phyloP scores from a whole-genome alignment of 2,329 filamentous ascomycete species.

The Fusarium setosum region DNA sequence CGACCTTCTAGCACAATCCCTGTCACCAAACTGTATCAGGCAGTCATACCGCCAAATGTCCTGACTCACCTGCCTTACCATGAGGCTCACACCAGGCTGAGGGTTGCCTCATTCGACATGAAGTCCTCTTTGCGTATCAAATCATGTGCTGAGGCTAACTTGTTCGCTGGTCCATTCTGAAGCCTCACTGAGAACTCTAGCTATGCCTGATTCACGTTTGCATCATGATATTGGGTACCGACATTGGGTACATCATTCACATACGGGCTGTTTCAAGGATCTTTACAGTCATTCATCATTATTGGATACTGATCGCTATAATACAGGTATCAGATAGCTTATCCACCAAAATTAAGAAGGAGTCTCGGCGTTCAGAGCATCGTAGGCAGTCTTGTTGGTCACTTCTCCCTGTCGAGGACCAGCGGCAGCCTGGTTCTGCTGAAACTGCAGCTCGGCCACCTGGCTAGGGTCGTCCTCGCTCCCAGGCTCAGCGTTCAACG shows the following conservation, averaged over 20 bases:
- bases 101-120: background rate
- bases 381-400: slow-evolving; percentile 44
- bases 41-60: slow-evolving; percentile 11
- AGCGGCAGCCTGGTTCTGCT: slow-evolving; percentile 35
- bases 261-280: background rate
- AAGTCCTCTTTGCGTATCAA: background rate
- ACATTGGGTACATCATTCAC: too few relatives aligned
- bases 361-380: slow-evolving; percentile 44
- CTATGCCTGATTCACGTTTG: background rate
- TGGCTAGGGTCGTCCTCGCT: slow-evolving; percentile 60
- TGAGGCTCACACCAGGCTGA: background rate
- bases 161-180: too few relatives aligned
- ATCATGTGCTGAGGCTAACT: too few relatives aligned
- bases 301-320: slow-evolving; percentile 19
- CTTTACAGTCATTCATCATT: slow-evolving; percentile 28
- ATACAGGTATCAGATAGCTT: background rate
- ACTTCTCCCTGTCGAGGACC: slow-evolving; percentile 42
- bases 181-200: too few relatives aligned
- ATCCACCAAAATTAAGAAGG: slow-evolving; percentile 36
- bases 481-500: slow-evolving; percentile 57
- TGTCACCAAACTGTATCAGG: slow-evolving; percentile 30
- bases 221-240: background rate
- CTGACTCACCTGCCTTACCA: slow-evolving; percentile 1
- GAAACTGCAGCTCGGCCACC: slow-evolving; percentile 57
- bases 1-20: slow-evolving; percentile 22